Conservation (phyloP, 2,329 filamentous ascomycete species). For the Colletotrichum sp. region DNA sequence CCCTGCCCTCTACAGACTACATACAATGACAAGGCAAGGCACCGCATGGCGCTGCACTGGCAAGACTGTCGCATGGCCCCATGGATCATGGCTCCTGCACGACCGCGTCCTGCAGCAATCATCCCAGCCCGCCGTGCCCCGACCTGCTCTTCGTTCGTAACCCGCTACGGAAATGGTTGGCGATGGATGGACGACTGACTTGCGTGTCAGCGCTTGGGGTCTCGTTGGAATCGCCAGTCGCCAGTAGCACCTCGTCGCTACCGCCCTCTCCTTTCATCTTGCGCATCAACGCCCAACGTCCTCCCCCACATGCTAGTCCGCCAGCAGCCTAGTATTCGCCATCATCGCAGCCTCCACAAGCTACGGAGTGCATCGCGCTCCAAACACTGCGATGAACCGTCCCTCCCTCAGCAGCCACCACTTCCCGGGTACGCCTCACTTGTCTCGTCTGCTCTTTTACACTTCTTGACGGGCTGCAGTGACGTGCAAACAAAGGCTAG, state of each 20-base stretch:
- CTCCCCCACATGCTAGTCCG: neutral
- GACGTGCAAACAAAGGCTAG: neutral
- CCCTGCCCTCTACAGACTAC: neutral
- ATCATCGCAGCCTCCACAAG: neutral
- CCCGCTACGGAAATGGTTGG: neutral
- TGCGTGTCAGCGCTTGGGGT: neutral
- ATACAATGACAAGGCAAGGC: neutral
- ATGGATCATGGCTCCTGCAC: slow-evolving; percentile 12
- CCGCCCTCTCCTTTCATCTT: neutral
- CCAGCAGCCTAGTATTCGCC: neutral
- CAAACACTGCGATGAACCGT: slow-evolving; percentile 3
- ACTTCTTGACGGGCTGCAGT: neutral
- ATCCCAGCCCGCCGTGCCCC: neutral
- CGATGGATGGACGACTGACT: slow-evolving; percentile 2
- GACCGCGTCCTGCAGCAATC: neutral
- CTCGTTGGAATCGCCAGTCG: neutral
- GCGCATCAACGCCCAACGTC: neutral
- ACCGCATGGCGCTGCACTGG: neutral
- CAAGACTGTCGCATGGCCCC: slow-evolving; percentile 4
- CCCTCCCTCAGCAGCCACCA: neutral
- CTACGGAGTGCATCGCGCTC: neutral
- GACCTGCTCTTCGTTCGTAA: slow-evolving; percentile 4
- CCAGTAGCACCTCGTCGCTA: neutral
- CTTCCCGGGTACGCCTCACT: neutral
- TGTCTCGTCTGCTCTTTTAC: neutral